A percentile compares a stretch with the other conserved stretches of the same genome.
These are phyloP conservation scores for Aspergillus uvarum DNA, from an alignment of 2,329 filamentous ascomycete genomes.

Conservation along the genomic window DNA sequence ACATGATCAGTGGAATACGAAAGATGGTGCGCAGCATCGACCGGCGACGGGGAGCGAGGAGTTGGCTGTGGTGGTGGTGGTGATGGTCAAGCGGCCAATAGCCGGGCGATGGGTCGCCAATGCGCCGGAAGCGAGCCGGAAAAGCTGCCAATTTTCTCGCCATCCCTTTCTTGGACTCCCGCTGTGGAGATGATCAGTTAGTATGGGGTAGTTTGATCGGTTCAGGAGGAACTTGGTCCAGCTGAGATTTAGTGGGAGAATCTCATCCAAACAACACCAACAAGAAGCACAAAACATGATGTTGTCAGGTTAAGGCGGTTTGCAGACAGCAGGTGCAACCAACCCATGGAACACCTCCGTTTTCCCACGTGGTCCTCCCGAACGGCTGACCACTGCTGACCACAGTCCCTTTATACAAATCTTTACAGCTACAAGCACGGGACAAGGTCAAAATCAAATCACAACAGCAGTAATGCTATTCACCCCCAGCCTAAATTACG, in stretches of 20 bases:
- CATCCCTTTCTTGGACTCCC: background rate
- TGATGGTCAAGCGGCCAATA: background rate
- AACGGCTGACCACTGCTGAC: too few species aligned
- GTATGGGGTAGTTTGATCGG: background rate
- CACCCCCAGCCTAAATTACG: background rate
- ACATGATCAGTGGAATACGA: constrained; percentile 9
- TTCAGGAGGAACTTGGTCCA: too few species aligned
- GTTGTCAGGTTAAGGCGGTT: background rate
- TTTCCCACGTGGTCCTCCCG: background rate
- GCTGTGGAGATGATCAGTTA: background rate
- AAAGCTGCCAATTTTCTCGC: background rate
- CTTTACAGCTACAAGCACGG: background rate
- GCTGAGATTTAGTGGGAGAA: too few species aligned
- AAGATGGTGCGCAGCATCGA: background rate
- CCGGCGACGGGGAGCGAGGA: background rate
- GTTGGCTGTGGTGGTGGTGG: background rate
- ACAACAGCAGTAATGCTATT: background rate
- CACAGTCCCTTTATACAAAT: background rate
- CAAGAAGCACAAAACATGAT: too few species aligned
- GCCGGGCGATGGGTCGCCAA: background rate
- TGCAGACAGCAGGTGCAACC: background rate
- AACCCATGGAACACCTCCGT: background rate
- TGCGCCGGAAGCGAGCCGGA: background rate
- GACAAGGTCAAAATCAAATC: background rate
- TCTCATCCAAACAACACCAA: too few species aligned